Percentiles rank a stretch among this genome's conserved stretches.
These are phyloP conservation scores for Trichoderma sp. DNA, from an alignment of 2,329 filamentous ascomycete genomes.

Conservation along the genomic window DNA sequence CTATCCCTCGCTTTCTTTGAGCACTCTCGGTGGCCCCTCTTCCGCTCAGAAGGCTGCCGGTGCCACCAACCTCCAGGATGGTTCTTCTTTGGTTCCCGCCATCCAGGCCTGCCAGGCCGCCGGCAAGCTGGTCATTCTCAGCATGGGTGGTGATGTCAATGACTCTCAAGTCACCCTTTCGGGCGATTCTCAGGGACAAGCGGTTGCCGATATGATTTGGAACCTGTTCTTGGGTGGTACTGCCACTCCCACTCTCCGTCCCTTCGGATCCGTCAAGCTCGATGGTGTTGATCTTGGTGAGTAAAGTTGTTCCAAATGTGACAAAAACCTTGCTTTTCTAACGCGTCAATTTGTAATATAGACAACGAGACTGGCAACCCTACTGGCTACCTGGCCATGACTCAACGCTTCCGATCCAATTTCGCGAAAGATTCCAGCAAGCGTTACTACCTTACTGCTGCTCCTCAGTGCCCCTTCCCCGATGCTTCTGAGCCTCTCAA, in stretches of 20 bases:
- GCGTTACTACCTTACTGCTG: constrained; percentile 30
- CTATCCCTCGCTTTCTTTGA: constrained; percentile 22
- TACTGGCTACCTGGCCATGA: constrained; percentile 64
- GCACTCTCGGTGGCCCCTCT: constrained; percentile 25
- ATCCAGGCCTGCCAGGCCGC: constrained; percentile 63
- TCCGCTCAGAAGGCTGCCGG: constrained; percentile 32
- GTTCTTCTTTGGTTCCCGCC: constrained; percentile 30
- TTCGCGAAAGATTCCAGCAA: constrained; percentile 42
- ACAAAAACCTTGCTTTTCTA: neutral
- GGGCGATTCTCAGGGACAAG: constrained; percentile 49
- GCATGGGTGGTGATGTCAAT: constrained; percentile 70
- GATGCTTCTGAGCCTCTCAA: constrained; percentile 52
- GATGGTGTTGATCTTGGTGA: constrained; percentile 70
- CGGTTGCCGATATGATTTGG: constrained; percentile 67
- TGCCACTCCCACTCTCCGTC: constrained; percentile 55
- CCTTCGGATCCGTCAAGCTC: constrained; percentile 67
- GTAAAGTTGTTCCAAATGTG: neutral
- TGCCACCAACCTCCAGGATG: constrained; percentile 33
- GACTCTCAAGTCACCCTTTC: constrained; percentile 65
- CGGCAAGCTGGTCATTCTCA: constrained; percentile 71
- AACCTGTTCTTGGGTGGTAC: constrained; percentile 61
- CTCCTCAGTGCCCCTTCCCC: constrained; percentile 58
- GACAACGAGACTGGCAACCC: constrained; percentile 63
- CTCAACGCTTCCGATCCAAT: constrained; percentile 54
- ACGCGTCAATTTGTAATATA: neutral